A percentile compares a stretch with the other conserved stretches of the same genome.
Conservation (phyloP, 2,329 filamentous ascomycete species). For the Pyrenochaeta sp. region DNA sequence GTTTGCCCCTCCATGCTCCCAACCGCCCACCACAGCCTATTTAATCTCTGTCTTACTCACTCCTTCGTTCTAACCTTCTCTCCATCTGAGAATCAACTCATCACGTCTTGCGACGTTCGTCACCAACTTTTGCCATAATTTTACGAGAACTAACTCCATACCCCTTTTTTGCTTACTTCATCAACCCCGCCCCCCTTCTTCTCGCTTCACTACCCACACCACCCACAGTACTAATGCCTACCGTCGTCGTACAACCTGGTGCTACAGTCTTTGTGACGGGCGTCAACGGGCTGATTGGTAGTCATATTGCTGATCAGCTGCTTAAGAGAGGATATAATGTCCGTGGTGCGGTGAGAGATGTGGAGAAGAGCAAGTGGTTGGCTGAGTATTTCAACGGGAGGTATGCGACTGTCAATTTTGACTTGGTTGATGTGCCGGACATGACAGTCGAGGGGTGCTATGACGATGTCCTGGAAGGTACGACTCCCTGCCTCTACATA, state of each 20-base stretch:
- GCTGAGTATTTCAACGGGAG: slow-evolving; percentile 36
- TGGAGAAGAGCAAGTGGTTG: slow-evolving; percentile 41
- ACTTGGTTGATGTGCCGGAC: slow-evolving; percentile 42
- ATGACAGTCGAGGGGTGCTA: slow-evolving; percentile 37
- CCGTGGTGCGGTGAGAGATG: slow-evolving; percentile 44
- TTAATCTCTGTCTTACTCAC: not conserved
- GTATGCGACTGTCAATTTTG: slow-evolving; percentile 33
- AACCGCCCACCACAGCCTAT: not conserved
- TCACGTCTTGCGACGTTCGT: not conserved
- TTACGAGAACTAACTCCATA: slow-evolving; percentile 1
- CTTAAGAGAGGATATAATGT: slow-evolving; percentile 45
- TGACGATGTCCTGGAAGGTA: slow-evolving; percentile 38
- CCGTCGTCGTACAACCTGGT: slow-evolving; percentile 30
- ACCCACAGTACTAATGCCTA: slow-evolving; percentile 18
- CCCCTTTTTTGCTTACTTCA: slow-evolving; percentile 20
- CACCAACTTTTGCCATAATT: slow-evolving; percentile 2
- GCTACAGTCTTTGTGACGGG: slow-evolving; percentile 47
- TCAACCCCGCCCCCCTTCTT: slow-evolving; percentile 18
- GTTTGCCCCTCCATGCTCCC: slow-evolving; percentile 2
- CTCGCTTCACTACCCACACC: slow-evolving; percentile 4
- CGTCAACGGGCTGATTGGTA: slow-evolving; percentile 47
- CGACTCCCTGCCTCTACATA: slow-evolving; percentile 1
- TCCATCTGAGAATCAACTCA: slow-evolving; percentile 1
- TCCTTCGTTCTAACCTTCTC: not conserved
- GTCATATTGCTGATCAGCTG: slow-evolving; percentile 42